These are phyloP conservation scores for Cyphellophora europaea DNA, from an alignment of 2,329 filamentous ascomycete species.

Conservation along the genomic window DNA sequence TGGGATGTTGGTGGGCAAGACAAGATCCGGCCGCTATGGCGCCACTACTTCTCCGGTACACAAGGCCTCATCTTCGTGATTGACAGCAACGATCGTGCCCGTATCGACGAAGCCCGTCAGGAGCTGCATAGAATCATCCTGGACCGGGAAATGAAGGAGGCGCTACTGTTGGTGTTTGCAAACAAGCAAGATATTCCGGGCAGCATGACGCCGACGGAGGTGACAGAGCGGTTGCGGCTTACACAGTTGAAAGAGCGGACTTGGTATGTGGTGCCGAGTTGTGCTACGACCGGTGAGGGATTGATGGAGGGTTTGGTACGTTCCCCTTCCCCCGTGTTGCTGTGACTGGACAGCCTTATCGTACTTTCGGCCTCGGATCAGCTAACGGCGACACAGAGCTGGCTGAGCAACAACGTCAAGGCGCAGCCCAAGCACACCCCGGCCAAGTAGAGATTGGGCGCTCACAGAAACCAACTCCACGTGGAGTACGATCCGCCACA, in stretches of 20 bases:
- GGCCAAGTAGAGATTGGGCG: conserved; percentile 8
- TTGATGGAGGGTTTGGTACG: conserved; percentile 67
- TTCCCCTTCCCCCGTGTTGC: conserved; percentile 6
- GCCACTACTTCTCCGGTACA: conserved; percentile 93
- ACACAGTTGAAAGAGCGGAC: conserved; percentile 71
- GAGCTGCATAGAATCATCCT: conserved; percentile 97
- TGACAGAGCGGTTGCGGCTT: conserved; percentile 68
- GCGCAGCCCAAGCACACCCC: conserved; percentile 26
- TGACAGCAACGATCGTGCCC: conserved; percentile 82
- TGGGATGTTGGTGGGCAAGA: conserved; percentile 99
- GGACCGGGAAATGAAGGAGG: conserved; percentile 96
- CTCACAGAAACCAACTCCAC: too few species aligned
- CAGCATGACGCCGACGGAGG: conserved; percentile 69
- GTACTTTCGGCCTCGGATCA: conserved; percentile 6
- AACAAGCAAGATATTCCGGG: conserved; percentile 96
- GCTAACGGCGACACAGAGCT: conserved; percentile 40
- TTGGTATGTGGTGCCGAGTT: conserved; percentile 78
- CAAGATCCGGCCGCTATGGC: conserved; percentile 95
- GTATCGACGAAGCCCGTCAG: conserved; percentile 85
- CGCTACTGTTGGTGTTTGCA: conserved; percentile 86
- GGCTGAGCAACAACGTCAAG: conserved; percentile 81
- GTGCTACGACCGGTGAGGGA: conserved; percentile 72
- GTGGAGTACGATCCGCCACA: too few species aligned
- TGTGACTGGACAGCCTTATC: neutral
- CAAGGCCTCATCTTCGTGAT: conserved; percentile 98